Base-by-base conservation (phyloP, 2,329 filamentous ascomycete species). In the Alternaria longipes region DNA sequence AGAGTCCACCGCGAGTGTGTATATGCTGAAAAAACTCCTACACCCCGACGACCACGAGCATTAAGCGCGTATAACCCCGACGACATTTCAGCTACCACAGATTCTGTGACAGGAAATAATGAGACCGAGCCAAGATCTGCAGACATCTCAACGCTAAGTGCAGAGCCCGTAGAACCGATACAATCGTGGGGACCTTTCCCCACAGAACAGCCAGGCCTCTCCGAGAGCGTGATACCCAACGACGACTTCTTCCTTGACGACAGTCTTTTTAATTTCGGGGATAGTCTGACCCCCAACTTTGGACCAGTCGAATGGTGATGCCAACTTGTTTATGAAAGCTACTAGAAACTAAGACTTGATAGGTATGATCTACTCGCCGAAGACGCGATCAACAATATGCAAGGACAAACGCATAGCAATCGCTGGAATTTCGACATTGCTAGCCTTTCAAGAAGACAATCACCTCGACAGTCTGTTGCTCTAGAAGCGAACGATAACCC, bases 291-390 rank as follows among this genome's bases (percentile, higher is more conserved):
- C 20, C 71, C 78, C 4, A 78, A 81, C 47, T 74, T 79, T 22
- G 82, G 81, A 22, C 81, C 82, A 16, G 71, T 83, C 41, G 78
- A 81, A 63, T 84, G 82, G 82, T 60, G 45, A 42, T 6, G 20
- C 44, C 38, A 8, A 36, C 30, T 24, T 22, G 40, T 16, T n/a
- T 20, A 12, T 22, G 4, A 5, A 45, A 8, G 28, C 26, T 28
- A 26, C 32, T 16, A 32, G 34, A 34, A 18, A 30, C 58, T 60
- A 41, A 60, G n/a, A 16, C 26, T 41, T 26, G 9, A n/a, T 32
- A 60, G 58, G 58, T 83, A 83, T 60, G 82, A 82, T 52, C 73
- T 84, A 2, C 72, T 83, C 36, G 81, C 81, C 49, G 32, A 79
- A 45, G 81, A 82, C 67, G 80, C 80, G 1, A 74, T 76, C 45